phyloP scores from a whole-genome alignment of 805 yeast species.

The Candida sithepensis region DNA sequence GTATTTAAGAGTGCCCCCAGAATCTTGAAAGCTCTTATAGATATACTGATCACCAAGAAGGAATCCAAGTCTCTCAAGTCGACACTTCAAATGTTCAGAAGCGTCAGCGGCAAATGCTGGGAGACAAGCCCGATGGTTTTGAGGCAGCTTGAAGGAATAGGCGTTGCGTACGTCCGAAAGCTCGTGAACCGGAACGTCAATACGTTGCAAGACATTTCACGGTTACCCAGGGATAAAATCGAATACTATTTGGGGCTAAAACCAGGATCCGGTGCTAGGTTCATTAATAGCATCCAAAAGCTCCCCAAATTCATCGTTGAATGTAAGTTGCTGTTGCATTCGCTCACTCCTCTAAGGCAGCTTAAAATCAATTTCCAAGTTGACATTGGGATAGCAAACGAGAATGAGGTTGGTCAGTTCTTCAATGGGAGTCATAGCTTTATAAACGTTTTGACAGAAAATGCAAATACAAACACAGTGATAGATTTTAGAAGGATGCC shows the following conservation, averaged over 20 bases:
- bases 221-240: slow-evolving; percentile 21
- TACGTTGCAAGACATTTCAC: slow-evolving; percentile 29
- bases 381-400: slow-evolving; percentile 14
- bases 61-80: slow-evolving; percentile 41
- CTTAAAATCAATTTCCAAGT: slow-evolving; percentile 31
- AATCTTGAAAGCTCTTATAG: slow-evolving; percentile 41
- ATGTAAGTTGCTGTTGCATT: slow-evolving; percentile 8
- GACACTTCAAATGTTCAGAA: slow-evolving; percentile 36
- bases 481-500: slow-evolving; percentile 43
- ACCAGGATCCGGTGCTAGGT: slow-evolving; percentile 33
- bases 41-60: slow-evolving; percentile 36
- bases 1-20: slow-evolving; percentile 42
- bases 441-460: slow-evolving; percentile 10
- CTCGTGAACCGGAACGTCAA: slow-evolving; percentile 35
- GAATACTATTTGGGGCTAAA: slow-evolving; percentile 3
- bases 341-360: background rate
- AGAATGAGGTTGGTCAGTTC: slow-evolving; percentile 10
- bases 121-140: slow-evolving; percentile 42
- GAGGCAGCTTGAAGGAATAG: slow-evolving; percentile 47
- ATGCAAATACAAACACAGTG: slow-evolving; percentile 28
- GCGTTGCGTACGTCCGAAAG: slow-evolving; percentile 37
- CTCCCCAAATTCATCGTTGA: slow-evolving; percentile 37
- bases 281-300: slow-evolving; percentile 30
- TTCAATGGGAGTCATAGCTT: slow-evolving; percentile 13
- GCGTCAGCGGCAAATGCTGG: slow-evolving; percentile 46